Conservation (phyloP, 2,329 filamentous ascomycete species). For the Hypoxylon rubiginosum region DNA sequence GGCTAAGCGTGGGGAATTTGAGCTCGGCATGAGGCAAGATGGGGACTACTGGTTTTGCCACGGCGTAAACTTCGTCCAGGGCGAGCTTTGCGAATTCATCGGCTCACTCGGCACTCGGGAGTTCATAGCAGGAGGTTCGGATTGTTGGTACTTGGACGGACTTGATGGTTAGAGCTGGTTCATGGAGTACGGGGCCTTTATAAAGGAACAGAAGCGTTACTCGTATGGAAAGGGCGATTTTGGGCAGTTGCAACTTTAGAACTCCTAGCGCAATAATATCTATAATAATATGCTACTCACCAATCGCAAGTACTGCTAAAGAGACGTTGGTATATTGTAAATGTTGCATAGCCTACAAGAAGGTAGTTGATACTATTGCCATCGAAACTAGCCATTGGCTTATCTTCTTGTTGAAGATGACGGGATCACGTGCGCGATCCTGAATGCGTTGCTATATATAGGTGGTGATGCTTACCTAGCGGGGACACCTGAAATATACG, state of each 20-base stretch:
- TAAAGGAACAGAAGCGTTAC: neutral
- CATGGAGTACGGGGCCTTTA: neutral
- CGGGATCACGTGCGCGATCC: neutral
- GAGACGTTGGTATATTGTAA: no score
- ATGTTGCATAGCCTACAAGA: no score
- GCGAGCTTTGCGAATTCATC: conserved; percentile 47
- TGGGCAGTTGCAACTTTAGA: neutral
- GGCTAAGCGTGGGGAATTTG: conserved; percentile 26
- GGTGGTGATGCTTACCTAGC: neutral
- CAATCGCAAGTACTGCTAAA: no score
- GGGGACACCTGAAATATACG: neutral
- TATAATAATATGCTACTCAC: neutral
- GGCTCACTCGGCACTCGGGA: conserved; percentile 38
- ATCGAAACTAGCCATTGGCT: no score
- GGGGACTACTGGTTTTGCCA: conserved; percentile 47
- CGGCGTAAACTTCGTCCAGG: conserved; percentile 46
- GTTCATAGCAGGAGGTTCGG: conserved; percentile 35
- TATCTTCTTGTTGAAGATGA: neutral
- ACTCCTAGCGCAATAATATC: neutral
- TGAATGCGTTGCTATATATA: neutral
- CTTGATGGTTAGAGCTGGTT: conserved; percentile 7
- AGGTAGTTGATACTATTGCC: no score
- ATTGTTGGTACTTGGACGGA: conserved; percentile 38
- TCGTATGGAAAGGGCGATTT: neutral
- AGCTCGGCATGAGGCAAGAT: conserved; percentile 24